Conservation (phyloP, 148 eudicot genomes). For the Tetragonia tetragonoides region DNA sequence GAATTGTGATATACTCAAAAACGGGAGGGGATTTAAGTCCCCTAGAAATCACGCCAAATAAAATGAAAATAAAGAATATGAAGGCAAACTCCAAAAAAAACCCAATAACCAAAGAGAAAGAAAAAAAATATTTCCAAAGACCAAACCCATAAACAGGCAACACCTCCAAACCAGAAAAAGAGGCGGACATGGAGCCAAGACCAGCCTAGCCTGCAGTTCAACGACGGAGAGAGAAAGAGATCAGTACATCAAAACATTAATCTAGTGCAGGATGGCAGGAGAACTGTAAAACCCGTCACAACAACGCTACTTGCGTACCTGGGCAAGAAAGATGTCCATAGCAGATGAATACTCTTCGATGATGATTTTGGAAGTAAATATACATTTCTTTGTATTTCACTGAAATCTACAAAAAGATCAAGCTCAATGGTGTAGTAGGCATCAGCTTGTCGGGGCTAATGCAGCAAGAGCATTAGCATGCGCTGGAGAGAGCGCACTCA, state of each 20-base stretch:
- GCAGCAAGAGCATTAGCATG: conserved; percentile 89
- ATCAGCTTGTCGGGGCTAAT: conserved; percentile 70
- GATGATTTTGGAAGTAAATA: conserved; percentile 8
- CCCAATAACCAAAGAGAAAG: background rate
- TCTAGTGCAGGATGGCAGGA: background rate
- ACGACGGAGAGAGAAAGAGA: background rate
- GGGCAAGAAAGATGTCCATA: background rate
- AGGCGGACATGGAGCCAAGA: background rate
- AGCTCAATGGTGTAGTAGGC: background rate
- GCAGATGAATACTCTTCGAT: background rate
- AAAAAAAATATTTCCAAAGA: background rate
- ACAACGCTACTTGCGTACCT: background rate
- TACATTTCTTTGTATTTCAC: conserved; percentile 9
- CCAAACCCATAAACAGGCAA: background rate
- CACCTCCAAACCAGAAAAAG: background rate
- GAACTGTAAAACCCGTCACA: background rate
- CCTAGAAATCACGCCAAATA: background rate
- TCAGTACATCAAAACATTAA: background rate
- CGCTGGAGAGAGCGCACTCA: conserved; percentile 72
- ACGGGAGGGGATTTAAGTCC: background rate
- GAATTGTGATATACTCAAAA: background rate
- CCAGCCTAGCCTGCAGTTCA: conserved; percentile 17
- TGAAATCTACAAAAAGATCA: conserved; percentile 8
- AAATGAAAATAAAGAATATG: conserved; percentile 30
- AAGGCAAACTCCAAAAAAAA: conserved; percentile 6